A percentile compares a stretch with the other conserved stretches of the same genome.
These are phyloP conservation scores for Penicillium lividum DNA, from an alignment of 495 filamentous ascomycete genomes.

Conservation along the genomic window DNA sequence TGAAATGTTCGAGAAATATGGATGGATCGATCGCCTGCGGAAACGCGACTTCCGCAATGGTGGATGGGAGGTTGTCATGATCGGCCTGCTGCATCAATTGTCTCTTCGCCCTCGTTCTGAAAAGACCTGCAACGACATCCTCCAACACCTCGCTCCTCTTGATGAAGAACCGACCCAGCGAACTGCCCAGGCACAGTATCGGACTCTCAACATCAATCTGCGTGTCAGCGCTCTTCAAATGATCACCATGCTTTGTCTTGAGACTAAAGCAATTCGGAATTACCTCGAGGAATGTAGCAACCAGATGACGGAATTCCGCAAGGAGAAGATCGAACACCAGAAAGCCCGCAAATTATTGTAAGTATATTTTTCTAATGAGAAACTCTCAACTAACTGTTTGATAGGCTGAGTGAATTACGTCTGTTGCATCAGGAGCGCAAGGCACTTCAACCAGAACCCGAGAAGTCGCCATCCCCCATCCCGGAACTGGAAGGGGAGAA, in stretches of 20 bases:
- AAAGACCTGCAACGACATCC: constrained; percentile 72
- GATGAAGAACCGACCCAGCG: constrained; percentile 70
- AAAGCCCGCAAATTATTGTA: constrained; percentile 79
- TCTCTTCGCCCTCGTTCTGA: constrained; percentile 71
- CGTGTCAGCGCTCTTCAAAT: constrained; percentile 81
- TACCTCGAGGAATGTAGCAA: constrained; percentile 90
- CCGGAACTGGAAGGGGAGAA: constrained; percentile 54
- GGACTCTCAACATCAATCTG: constrained; percentile 75
- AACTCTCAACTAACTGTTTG: constrained; percentile 8
- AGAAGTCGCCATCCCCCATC: constrained; percentile 62
- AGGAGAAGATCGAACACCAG: constrained; percentile 93
- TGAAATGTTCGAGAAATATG: constrained; percentile 65
- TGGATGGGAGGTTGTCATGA: constrained; percentile 87
- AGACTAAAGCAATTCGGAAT: constrained; percentile 78
- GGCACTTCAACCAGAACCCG: constrained; percentile 69
- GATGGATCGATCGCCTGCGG: constrained; percentile 81
- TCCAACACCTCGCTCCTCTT: constrained; percentile 75
- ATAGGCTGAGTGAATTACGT: constrained; percentile 79
- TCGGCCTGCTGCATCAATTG: constrained; percentile 82
- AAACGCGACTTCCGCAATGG: constrained; percentile 86
- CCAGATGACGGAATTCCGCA: constrained; percentile 88
- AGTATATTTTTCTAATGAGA: constrained; percentile 36
- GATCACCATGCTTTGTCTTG: constrained; percentile 80
- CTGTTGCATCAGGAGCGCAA: constrained; percentile 85
- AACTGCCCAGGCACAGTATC: constrained; percentile 71